phyloP scores from a whole-genome alignment of 192 early-diverging fungal species.

The Anaeromyces robustus region DNA sequence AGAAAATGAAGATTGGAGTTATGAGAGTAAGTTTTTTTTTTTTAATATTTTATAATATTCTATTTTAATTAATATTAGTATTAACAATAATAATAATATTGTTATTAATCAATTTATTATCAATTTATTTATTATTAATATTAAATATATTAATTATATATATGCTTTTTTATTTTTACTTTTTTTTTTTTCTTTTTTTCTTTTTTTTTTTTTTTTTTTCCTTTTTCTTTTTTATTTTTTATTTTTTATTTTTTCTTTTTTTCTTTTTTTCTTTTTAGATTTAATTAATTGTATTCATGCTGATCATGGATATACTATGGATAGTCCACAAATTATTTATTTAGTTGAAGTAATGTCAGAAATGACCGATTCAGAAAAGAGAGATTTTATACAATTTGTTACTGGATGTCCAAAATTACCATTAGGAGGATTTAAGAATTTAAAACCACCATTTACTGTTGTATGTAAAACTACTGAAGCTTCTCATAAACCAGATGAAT shows the following conservation, averaged over 20 bases:
- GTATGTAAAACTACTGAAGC: slow-evolving; percentile 46
- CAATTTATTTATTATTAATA: too few relatives aligned
- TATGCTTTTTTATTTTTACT: too few relatives aligned
- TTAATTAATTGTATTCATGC: slow-evolving; percentile 54
- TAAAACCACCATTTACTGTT: slow-evolving; percentile 68
- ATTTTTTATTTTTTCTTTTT: too few relatives aligned
- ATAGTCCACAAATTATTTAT: slow-evolving; percentile 47
- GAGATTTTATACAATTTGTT: slow-evolving; percentile 68
- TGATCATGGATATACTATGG: slow-evolving; percentile 67
- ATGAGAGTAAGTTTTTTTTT: slow-evolving; percentile 23
- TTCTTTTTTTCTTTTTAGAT: slow-evolving; percentile 6
- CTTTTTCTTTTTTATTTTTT: not conserved
- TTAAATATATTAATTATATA: too few relatives aligned
- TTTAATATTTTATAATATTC: not conserved
- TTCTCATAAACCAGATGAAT: slow-evolving; percentile 37
- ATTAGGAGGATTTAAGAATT: slow-evolving; percentile 70
- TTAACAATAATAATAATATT: too few relatives aligned
- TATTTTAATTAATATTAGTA: too few relatives aligned
- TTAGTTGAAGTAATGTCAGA: slow-evolving; percentile 55
- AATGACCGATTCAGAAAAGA: slow-evolving; percentile 41
- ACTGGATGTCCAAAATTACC: slow-evolving; percentile 82
- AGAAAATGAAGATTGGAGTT: slow-evolving; percentile 60
- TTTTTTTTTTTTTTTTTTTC: not conserved
- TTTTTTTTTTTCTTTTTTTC: too few relatives aligned
- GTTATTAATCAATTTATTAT: too few relatives aligned